A percentile compares a stretch with the other conserved stretches of the same genome.
phyloP scores from a whole-genome alignment of 2,329 filamentous ascomycete genomes.

The Fusarium sp. region DNA sequence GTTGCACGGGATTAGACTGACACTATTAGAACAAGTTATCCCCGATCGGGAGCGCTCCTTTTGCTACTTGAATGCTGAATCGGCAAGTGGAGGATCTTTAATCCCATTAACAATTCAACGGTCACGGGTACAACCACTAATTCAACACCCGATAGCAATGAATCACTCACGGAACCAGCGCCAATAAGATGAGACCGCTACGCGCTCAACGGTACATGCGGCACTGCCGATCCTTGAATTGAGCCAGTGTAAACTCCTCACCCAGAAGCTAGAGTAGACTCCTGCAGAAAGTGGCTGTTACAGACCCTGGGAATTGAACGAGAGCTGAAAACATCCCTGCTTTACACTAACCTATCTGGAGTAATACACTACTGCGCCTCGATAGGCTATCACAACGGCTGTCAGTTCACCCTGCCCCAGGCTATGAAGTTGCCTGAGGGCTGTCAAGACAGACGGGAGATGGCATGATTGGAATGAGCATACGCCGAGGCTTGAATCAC shows the following conservation, averaged over 20 bases:
- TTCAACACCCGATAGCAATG: not conserved
- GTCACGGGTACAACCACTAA: too few relatives aligned
- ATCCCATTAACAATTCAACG: not conserved
- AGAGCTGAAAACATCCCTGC: slow-evolving; percentile 1
- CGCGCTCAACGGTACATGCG: accelerated
- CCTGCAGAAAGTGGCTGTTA: not conserved
- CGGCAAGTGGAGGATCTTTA: not conserved
- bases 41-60: accelerated
- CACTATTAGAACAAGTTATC: not conserved
- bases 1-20: not conserved
- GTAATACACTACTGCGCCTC: not conserved
- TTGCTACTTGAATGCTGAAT: too few relatives aligned
- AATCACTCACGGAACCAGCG: accelerated
- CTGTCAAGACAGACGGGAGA: not conserved
- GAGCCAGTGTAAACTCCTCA: not conserved
- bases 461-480: not conserved
- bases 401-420: not conserved
- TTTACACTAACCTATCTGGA: not conserved
- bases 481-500: not conserved
- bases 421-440: not conserved
- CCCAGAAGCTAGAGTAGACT: accelerated
- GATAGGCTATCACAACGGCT: not conserved
- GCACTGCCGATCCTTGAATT: not conserved
- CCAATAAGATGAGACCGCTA: not conserved
- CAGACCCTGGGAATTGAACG: not conserved